Evolutionary conservation across 441 rosid genomes (phyloP).

Genomic region (Aquilaria agallochum): DNA sequence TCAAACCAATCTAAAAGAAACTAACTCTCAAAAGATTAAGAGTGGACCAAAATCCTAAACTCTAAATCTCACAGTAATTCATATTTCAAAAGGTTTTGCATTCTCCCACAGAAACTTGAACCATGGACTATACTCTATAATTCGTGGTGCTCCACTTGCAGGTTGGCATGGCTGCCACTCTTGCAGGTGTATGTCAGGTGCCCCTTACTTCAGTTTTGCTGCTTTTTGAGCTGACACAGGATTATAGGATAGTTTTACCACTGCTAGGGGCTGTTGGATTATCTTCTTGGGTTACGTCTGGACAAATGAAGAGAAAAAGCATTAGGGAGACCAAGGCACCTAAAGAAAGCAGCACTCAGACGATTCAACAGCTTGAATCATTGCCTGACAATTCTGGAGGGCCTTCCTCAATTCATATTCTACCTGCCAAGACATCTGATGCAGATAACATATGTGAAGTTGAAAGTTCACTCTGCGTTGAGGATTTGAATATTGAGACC

Average conservation of each 20-base stretch:
- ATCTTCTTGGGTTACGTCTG: conserved; percentile 95
- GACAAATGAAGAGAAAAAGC: conserved; percentile 59
- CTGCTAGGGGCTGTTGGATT: conserved; percentile 89
- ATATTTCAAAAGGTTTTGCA: neutral
- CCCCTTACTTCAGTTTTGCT: conserved; percentile 92
- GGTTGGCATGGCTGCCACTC: conserved; percentile 99
- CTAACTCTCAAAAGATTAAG: too few relatives aligned
- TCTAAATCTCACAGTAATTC: neutral
- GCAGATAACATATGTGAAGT: conserved; percentile 69
- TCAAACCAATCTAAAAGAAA: too few relatives aligned
- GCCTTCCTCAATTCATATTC: conserved; percentile 20
- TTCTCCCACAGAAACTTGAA: too few relatives aligned
- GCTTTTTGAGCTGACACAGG: conserved; percentile 92
- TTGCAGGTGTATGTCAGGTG: conserved; percentile 98
- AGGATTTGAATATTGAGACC: conserved; percentile 35
- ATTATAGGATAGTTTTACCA: conserved; percentile 87
- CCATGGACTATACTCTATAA: neutral
- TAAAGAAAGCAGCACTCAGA: conserved; percentile 26
- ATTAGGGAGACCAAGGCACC: conserved; percentile 34
- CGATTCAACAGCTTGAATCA: conserved; percentile 23
- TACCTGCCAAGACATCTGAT: conserved; percentile 23
- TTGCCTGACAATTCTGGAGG: conserved; percentile 21
- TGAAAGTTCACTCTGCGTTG: conserved; percentile 88
- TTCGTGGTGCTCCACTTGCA: conserved; percentile 25
- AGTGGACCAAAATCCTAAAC: neutral